Percentiles rank a stretch among this genome's conserved stretches.
Evolutionary conservation across 75 land plant species (phyloP).

Genomic region (Isoetes taiwanensis): DNA sequence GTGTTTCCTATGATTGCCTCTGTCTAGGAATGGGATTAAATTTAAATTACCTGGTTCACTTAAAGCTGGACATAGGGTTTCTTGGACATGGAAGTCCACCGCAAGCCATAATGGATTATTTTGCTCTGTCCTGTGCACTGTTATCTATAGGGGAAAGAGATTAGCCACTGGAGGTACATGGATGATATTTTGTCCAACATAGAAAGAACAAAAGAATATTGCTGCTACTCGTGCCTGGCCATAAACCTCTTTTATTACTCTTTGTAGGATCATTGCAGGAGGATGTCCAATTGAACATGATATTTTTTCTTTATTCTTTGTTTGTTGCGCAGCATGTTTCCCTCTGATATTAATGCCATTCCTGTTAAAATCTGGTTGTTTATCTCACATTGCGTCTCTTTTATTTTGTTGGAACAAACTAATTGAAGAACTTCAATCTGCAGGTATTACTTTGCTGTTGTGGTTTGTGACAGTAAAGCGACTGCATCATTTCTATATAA

Average conservation of each 20-base stretch:
- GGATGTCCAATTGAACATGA: too few species aligned
- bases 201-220: too few species aligned
- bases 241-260: too few species aligned
- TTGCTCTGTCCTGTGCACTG: conserved; percentile 76
- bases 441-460: conserved; percentile 82
- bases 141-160: conserved; percentile 61
- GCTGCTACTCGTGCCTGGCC: too few species aligned
- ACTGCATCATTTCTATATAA: conserved; percentile 68
- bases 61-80: conserved; percentile 83
- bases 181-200: too few species aligned
- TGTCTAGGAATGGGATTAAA: too few species aligned
- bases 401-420: too few species aligned
- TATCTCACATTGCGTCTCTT: conserved; percentile 1
- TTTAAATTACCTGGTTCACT: conserved; percentile 80
- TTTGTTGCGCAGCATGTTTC: not conserved
- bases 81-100: conserved; percentile 75
- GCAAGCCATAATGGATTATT: conserved; percentile 91
- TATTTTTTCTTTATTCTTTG: too few species aligned
- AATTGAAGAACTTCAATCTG: too few species aligned
- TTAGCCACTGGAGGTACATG: too few species aligned
- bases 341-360: not conserved
- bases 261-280: too few species aligned
- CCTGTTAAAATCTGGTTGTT: not conserved
- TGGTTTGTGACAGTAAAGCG: conserved; percentile 65
- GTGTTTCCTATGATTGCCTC: too few species aligned